Conservation (phyloP, 2,329 filamentous ascomycete species). For the Fusarium sp. region DNA sequence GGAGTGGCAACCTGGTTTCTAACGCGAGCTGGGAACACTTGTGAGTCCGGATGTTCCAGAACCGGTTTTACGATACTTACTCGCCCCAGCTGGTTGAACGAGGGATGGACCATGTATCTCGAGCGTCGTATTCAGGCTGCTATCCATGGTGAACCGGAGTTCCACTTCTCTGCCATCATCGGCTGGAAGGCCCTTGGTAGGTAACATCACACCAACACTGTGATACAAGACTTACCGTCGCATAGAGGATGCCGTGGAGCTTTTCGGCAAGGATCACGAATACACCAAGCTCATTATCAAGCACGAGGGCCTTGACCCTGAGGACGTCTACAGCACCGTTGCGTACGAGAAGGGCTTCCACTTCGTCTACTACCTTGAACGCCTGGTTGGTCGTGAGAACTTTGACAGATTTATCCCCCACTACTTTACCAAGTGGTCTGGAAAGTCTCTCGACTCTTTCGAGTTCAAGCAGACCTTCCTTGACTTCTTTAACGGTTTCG, state of each 20-base stretch:
- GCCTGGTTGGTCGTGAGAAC: slow-evolving; percentile 82
- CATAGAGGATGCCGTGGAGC: slow-evolving; percentile 78
- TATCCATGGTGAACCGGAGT: slow-evolving; percentile 85
- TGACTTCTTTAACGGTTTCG: slow-evolving; percentile 79
- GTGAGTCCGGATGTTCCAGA: slow-evolving; percentile 53
- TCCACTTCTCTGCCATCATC: slow-evolving; percentile 95
- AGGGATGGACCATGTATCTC: slow-evolving; percentile 94
- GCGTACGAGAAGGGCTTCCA: slow-evolving; percentile 98
- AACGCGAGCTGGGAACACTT: slow-evolving; percentile 86
- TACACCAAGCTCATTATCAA: slow-evolving; percentile 93
- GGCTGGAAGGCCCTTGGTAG: slow-evolving; percentile 87
- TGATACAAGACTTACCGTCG: slow-evolving; percentile 19
- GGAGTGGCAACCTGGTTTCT: slow-evolving; percentile 89
- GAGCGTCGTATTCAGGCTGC: slow-evolving; percentile 84
- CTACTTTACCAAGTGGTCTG: slow-evolving; percentile 88
- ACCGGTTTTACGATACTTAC: slow-evolving; percentile 3
- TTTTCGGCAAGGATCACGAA: slow-evolving; percentile 85
- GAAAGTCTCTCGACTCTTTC: slow-evolving; percentile 90
- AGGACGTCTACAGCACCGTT: slow-evolving; percentile 92
- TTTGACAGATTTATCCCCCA: slow-evolving; percentile 97
- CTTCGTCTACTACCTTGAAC: slow-evolving; percentile 92
- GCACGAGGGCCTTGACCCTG: slow-evolving; percentile 90
- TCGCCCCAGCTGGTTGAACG: slow-evolving; percentile 69
- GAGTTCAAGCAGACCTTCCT: slow-evolving; percentile 93
- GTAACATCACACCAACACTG: slow-evolving; percentile 28